Base-by-base conservation (phyloP, 2,329 filamentous ascomycete species). In the Fusarium floridanum region DNA sequence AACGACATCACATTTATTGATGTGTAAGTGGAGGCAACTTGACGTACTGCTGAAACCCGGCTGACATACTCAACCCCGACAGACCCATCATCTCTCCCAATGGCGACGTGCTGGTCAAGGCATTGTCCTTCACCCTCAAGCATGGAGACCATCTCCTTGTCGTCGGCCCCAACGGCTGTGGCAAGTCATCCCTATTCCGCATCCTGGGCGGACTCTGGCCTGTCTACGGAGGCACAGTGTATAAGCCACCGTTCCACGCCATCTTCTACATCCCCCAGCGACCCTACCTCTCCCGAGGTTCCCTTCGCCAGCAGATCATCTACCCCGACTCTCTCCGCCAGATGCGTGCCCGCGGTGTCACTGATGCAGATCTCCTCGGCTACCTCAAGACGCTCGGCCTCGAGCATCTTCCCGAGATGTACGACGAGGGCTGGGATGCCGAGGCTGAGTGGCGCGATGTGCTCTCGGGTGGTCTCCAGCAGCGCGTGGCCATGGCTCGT, bases 251-350 rank as follows among this genome's bases (percentile, higher is more conserved):
- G 2, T 97, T 96, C 79, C 91, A 94, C 76, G 93, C 97, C 81
- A 98, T 99, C 81, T 99, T 98, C 85, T 99, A 99, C 85, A 97
- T 99, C 74, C 97, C 97, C 0, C 97, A 99, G 81, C 91, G 97
- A 2, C 97, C 97, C 0, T 99, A 99, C 81, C 89, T 99, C 2
- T 97, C 94, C 16, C 91, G 95, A 63, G 97, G 97, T 24, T 95
- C 94, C 2, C 90, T 99, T n/a, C 92, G 97, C 43, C 95, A 98
- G 82, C 97, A 99, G 80, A 95, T 99, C 77, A 98, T 97, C 69
- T 99, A 99, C 83, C 97, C 97, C 0, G 97, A 99, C 83, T 93
- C 91, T 10, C 84, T 97, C 20, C 92, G 94, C 61, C 93, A 95
- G 73, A 98, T 98, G 92, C 94, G 94, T 50, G 90, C 92, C 72